These are phyloP conservation scores for Saccharomycopsis amapae DNA, from an alignment of 805 yeast species.

Conservation along the genomic window DNA sequence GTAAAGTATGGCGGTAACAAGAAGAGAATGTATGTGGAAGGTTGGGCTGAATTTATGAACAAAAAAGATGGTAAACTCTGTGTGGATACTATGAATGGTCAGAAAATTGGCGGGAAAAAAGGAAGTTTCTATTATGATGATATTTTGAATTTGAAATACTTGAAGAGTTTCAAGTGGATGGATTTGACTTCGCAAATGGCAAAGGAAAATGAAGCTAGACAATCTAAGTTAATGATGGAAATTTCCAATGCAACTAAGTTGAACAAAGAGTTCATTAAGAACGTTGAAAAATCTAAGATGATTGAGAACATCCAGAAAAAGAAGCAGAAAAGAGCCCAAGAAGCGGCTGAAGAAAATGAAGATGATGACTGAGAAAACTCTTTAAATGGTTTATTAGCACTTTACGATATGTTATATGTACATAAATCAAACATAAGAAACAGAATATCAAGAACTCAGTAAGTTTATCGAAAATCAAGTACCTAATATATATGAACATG, in stretches of 20 bases:
- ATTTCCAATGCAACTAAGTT: constrained; percentile 81
- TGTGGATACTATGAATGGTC: constrained; percentile 80
- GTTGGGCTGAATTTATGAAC: constrained; percentile 89
- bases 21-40: constrained; percentile 71
- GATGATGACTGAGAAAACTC: too few relatives aligned
- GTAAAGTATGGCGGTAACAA: constrained; percentile 88
- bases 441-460: too few relatives aligned
- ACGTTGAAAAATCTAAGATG: constrained; percentile 83
- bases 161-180: constrained; percentile 91
- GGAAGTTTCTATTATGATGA: constrained; percentile 90
- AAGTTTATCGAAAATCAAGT: too few relatives aligned
- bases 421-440: too few relatives aligned
- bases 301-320: constrained; percentile 56
- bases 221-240: constrained; percentile 80
- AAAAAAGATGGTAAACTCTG: constrained; percentile 86
- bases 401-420: too few relatives aligned
- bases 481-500: too few relatives aligned
- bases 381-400: too few relatives aligned
- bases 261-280: constrained; percentile 74
- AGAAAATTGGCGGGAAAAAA: constrained; percentile 86
- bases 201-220: constrained; percentile 80
- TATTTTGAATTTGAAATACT: constrained; percentile 81
- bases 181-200: constrained; percentile 92
- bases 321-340: constrained; percentile 28
- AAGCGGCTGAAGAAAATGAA: background rate